Evolutionary conservation across 495 filamentous ascomycete genomes (phyloP).

Genomic region (Neurospora sp.): DNA sequence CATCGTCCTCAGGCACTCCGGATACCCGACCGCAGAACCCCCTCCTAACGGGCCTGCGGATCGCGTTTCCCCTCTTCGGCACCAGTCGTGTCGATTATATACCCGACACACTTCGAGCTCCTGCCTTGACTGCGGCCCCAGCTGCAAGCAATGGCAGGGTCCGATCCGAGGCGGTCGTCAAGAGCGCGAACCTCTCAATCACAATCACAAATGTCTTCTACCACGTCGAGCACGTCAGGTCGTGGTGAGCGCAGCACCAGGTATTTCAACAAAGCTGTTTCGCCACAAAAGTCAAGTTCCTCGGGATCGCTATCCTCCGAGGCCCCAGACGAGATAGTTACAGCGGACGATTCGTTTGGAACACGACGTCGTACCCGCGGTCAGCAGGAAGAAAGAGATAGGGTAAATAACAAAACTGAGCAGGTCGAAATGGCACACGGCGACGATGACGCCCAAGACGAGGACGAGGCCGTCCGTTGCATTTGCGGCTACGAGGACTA

Average conservation of each 20-base stretch:
- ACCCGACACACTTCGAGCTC: conserved; percentile 1
- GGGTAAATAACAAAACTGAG: conserved; percentile 36
- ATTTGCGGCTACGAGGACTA: conserved; percentile 93
- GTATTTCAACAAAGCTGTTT: conserved; percentile 58
- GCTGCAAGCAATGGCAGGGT: conserved; percentile 39
- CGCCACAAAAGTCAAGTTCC: conserved; percentile 62
- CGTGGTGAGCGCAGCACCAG: conserved; percentile 62
- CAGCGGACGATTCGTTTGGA: conserved; percentile 37
- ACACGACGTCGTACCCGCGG: conserved; percentile 59
- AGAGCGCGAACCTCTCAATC: conserved; percentile 78
- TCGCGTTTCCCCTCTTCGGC: background rate
- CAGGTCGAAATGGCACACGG: conserved; percentile 43
- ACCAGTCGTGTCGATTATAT: background rate
- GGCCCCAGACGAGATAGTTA: conserved; percentile 65
- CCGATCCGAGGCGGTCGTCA: conserved; percentile 80
- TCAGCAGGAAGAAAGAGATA: conserved; percentile 51
- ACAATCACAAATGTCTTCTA: conserved; percentile 68
- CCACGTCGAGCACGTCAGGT: conserved; percentile 53
- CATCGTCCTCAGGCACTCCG: background rate
- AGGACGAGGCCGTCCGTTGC: conserved; percentile 90
- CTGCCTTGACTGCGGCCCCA: conserved; percentile 18
- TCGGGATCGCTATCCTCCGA: conserved; percentile 67
- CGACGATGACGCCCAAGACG: conserved; percentile 61
- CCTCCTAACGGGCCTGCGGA: background rate
- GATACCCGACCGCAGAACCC: background rate